Evolutionary conservation across 2,329 filamentous ascomycete genomes (phyloP).

Genomic region (Orbilia brochopaga): DNA sequence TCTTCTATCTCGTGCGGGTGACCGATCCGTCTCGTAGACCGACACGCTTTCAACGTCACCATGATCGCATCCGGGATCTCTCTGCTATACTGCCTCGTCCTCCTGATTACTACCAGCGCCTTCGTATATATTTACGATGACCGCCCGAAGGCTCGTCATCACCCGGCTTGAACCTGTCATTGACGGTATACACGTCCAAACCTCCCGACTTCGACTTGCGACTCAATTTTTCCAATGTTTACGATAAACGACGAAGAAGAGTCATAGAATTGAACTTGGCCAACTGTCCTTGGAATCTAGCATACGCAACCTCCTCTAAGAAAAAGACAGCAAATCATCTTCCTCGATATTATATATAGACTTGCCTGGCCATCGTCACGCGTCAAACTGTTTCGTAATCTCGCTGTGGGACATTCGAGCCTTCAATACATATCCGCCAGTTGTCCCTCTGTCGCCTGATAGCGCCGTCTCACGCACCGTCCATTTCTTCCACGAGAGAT

Average conservation of each 20-base stretch:
- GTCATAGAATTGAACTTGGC: neutral
- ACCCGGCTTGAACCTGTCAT: conserved; percentile 28
- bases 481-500: conserved; percentile 11
- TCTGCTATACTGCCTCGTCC: too few species aligned
- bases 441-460: conserved; percentile 25
- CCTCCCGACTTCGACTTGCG: conserved; percentile 31
- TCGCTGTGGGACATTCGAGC: conserved; percentile 10
- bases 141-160: neutral
- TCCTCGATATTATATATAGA: conserved; percentile 9
- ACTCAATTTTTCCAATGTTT: conserved; percentile 19
- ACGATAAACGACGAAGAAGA: conserved; percentile 22
- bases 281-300: too few species aligned
- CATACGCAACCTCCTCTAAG: too few species aligned
- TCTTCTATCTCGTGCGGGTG: too few species aligned
- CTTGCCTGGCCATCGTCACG: conserved; percentile 27
- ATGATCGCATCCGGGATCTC: too few species aligned
- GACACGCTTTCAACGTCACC: too few species aligned
- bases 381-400: conserved; percentile 28
- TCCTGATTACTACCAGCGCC: too few species aligned
- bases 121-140: neutral
- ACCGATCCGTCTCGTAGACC: too few species aligned
- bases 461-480: conserved; percentile 18
- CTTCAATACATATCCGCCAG: conserved; percentile 29
- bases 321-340: conserved; percentile 23
- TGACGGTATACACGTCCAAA: conserved; percentile 20